These are phyloP conservation scores for Irpex sp. DNA, from an alignment of 1,284 basidiomycete genomes.

Conservation along the genomic window DNA sequence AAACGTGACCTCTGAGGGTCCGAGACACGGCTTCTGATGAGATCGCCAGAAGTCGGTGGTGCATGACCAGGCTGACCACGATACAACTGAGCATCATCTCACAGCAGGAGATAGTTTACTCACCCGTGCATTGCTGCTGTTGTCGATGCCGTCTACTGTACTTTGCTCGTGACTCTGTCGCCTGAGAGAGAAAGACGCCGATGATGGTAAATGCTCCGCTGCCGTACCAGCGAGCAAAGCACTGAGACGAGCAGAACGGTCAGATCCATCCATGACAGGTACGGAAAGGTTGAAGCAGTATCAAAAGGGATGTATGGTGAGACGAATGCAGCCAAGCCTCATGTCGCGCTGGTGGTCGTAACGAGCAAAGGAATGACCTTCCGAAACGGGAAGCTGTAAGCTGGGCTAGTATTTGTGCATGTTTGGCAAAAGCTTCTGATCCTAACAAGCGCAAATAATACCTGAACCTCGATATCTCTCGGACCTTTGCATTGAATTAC, in stretches of 20 bases:
- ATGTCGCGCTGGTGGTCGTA: neutral
- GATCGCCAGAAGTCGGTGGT: neutral
- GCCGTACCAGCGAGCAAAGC: neutral
- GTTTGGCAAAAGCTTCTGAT: constrained; percentile 4
- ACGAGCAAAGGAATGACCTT: neutral
- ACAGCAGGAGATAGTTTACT: neutral
- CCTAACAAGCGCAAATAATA: constrained; percentile 1
- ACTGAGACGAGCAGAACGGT: neutral
- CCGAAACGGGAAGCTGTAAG: neutral
- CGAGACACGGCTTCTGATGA: neutral
- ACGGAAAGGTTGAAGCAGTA: neutral
- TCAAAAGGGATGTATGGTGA: too few relatives aligned
- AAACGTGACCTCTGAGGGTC: neutral
- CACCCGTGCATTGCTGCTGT: neutral
- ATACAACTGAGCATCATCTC: neutral
- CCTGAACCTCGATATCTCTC: neutral
- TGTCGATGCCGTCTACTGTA: neutral
- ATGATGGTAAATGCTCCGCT: neutral
- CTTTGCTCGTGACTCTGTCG: neutral
- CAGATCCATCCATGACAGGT: neutral
- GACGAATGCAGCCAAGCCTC: neutral
- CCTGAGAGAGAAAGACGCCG: neutral
- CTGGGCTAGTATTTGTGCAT: neutral
- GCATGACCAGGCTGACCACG: neutral
- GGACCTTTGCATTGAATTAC: neutral